Conservation (phyloP, 495 filamentous ascomycete species). For the Peziza echinospora region DNA sequence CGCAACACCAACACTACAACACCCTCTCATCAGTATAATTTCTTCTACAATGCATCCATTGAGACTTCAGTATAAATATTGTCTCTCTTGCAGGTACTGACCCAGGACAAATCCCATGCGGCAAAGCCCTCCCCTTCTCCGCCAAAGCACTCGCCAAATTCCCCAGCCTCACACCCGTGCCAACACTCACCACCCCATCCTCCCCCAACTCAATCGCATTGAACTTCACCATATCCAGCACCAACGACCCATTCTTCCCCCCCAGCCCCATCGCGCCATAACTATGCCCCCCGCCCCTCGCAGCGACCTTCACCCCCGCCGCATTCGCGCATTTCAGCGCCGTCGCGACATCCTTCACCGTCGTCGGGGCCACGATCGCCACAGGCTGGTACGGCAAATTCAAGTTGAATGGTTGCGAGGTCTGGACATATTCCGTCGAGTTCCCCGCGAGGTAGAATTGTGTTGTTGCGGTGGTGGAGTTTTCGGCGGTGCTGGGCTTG, state of each 20-base stretch:
- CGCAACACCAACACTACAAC: slow-evolving; percentile 48
- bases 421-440: neutral
- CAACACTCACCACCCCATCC: slow-evolving; percentile 37
- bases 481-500: too few relatives aligned
- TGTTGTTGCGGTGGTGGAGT: too few relatives aligned
- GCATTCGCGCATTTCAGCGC: neutral
- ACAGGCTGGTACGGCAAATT: neutral
- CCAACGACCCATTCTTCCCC: slow-evolving; percentile 31
- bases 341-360: neutral
- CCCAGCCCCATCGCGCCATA: slow-evolving; percentile 37
- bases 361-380: neutral
- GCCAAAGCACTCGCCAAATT: slow-evolving; percentile 35
- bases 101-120: slow-evolving; percentile 11
- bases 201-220: too few relatives aligned
- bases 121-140: slow-evolving; percentile 33
- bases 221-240: slow-evolving; percentile 35
- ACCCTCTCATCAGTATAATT: neutral
- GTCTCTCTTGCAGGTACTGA: too few relatives aligned
- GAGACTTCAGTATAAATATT: too few relatives aligned
- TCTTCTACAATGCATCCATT: slow-evolving; percentile 2
- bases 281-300: slow-evolving; percentile 52
- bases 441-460: too few relatives aligned
- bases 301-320: slow-evolving; percentile 17
- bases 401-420: neutral
- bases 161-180: slow-evolving; percentile 39